phyloP scores from a whole-genome alignment of 345 rosid genomes.

The Moricandia arvensis region DNA sequence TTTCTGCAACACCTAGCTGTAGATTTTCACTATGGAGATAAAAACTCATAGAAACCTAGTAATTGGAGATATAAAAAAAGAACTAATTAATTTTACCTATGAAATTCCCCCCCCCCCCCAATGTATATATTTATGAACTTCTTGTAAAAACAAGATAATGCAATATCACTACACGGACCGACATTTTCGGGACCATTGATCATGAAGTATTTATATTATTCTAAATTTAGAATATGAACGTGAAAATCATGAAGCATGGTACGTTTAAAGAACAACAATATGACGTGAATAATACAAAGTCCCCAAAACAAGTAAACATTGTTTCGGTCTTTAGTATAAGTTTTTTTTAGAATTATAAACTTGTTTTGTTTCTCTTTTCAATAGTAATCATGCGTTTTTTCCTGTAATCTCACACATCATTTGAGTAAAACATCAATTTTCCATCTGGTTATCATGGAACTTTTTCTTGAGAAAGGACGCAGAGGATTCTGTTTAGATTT shows the following conservation, averaged over 20 bases:
- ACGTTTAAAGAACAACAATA: constrained; percentile 19
- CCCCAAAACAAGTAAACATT: constrained; percentile 15
- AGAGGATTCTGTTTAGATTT: neutral
- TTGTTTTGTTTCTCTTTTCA: neutral
- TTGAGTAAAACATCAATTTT: neutral
- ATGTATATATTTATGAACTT: neutral
- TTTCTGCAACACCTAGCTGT: neutral
- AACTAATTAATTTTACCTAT: neutral
- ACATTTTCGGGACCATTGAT: constrained; percentile 25
- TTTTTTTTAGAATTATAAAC: neutral
- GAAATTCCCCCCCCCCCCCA: neutral
- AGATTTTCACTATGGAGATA: neutral
- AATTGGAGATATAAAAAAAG: neutral
- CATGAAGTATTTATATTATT: neutral
- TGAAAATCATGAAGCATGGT: constrained; percentile 25
- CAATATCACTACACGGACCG: constrained; percentile 23
- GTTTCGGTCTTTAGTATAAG: neutral
- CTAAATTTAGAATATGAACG: constrained; percentile 27
- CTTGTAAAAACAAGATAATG: neutral
- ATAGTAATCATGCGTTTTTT: neutral
- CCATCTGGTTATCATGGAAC: neutral
- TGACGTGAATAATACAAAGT: constrained; percentile 18
- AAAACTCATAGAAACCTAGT: neutral
- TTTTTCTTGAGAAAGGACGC: neutral
- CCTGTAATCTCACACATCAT: neutral